Conservation (phyloP, 495 filamentous ascomycete genomes). For the Penicillium subrubescens region DNA sequence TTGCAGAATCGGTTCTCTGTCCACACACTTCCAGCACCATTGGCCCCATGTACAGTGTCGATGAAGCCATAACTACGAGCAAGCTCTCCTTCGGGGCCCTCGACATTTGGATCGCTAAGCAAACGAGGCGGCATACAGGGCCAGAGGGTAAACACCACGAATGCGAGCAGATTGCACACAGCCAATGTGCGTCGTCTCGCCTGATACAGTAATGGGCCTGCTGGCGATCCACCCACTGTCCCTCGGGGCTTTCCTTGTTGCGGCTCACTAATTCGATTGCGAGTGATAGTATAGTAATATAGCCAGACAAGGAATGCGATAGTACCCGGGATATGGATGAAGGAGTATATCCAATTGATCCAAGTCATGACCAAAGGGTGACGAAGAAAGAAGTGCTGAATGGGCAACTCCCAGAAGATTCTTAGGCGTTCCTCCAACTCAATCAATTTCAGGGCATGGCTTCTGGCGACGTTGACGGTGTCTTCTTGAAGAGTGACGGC, state of each 20-base stretch:
- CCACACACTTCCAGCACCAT: slow-evolving; percentile 68
- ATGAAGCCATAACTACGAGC: slow-evolving; percentile 67
- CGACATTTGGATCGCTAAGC: slow-evolving; percentile 53
- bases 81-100: slow-evolving; percentile 45
- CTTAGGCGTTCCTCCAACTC: slow-evolving; percentile 54
- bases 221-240: slow-evolving; percentile 40
- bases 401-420: slow-evolving; percentile 57
- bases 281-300: slow-evolving; percentile 65
- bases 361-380: slow-evolving; percentile 46
- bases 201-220: slow-evolving; percentile 57
- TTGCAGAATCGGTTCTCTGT: slow-evolving; percentile 72
- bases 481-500: slow-evolving; percentile 59
- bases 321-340: slow-evolving; percentile 81
- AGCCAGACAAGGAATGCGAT: slow-evolving; percentile 69
- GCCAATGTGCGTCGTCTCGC: slow-evolving; percentile 69
- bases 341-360: slow-evolving; percentile 72
- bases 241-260: slow-evolving; percentile 40
- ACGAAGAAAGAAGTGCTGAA: slow-evolving; percentile 58
- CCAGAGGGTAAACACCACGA: slow-evolving; percentile 76
- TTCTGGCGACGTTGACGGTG: slow-evolving; percentile 57
- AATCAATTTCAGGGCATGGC: slow-evolving; percentile 61
- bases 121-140: slow-evolving; percentile 81
- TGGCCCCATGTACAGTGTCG: slow-evolving; percentile 70
- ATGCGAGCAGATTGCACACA: slow-evolving; percentile 74
- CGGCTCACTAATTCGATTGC: slow-evolving; percentile 40